Conservation (phyloP, 768 basidiomycete genomes). For the Cyclocybe cylindracea region DNA sequence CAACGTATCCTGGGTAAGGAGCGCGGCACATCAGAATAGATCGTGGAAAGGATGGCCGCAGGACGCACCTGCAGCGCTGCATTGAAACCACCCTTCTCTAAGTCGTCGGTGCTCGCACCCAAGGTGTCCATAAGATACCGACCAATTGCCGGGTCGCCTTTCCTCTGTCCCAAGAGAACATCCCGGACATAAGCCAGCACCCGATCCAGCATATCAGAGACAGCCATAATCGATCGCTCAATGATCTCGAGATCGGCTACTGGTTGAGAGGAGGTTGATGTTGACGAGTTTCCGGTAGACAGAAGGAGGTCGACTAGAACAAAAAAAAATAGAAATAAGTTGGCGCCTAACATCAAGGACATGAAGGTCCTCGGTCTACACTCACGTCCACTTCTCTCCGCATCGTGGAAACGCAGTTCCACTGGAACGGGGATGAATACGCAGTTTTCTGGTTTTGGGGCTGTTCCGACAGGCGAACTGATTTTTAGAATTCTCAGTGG, state of each 20-base stretch:
- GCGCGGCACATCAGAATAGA: conserved; percentile 13
- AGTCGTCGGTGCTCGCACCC: conserved; percentile 65
- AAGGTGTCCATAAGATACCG: conserved; percentile 90
- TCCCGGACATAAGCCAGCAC: conserved; percentile 83
- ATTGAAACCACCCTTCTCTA: conserved; percentile 76
- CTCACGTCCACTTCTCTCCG: conserved; percentile 86
- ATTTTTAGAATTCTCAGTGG: conserved; percentile 12
- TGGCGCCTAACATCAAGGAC: neutral
- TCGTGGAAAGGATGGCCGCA: neutral
- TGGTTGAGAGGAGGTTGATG: conserved; percentile 51
- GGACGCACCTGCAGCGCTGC: conserved; percentile 65
- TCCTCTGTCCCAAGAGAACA: conserved; percentile 74
- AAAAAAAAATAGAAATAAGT: conserved; percentile 1
- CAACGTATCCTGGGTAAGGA: conserved; percentile 68
- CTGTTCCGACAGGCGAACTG: conserved; percentile 87
- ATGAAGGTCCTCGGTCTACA: conserved; percentile 15
- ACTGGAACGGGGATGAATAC: conserved; percentile 94
- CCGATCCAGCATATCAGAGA: conserved; percentile 80
- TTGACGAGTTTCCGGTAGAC: conserved; percentile 44
- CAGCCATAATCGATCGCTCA: conserved; percentile 68
- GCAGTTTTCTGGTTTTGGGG: conserved; percentile 91
- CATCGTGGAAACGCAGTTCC: conserved; percentile 77
- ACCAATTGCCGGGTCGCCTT: conserved; percentile 85
- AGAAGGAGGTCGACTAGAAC: conserved; percentile 76
- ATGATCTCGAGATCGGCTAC: conserved; percentile 75